Base-by-base conservation (phyloP, 345 rosid genomes). In the Durio zibethinus region DNA sequence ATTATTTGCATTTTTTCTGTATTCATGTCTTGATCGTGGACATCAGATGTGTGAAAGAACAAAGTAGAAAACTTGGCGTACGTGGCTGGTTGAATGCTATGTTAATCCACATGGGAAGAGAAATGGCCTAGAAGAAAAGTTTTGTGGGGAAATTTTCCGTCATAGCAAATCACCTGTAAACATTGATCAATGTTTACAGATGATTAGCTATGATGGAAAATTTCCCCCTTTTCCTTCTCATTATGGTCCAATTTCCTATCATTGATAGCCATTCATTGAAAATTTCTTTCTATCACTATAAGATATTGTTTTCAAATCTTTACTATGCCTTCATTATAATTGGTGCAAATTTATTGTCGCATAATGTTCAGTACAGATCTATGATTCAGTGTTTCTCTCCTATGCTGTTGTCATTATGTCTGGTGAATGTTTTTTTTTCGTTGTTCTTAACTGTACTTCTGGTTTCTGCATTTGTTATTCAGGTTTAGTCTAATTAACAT, bases 41-140 rank as follows among this genome's bases (percentile, higher is more conserved):
- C 78, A 40, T 47, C 45, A 23, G 54, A 33, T 20, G 40, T 42
- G 5, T 10, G 52, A 27, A 33, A 63, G 18, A 33, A 18, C 75
- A 74, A 65, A 18, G 72, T 35, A 20, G 72, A 54, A 50, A 61
- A 21, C 31, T 67, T 65, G 76, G 72, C 9, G 43, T 40, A 7
- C 1, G 43, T 40, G 61, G 7, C 72, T 75, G 74, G 57, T 47
- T 54, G 56, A 29, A 43, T 61, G 65, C 65, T 35, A 16, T 69
- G 43, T 10, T 18, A 45, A 43, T 21, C 56, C 61, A 23, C 38
- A 43, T 20, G 54, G 47, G 38, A 56, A 25, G 47, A 73, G 18
- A 60, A 66, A 73, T 29, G 3, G 54, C 16, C 78, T 73, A 21
- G 50, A 59, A 27, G 73, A 68, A 23, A 69, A 47, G 78, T 35